These are phyloP conservation scores for Stachybotrys chartarum DNA, from an alignment of 2,329 filamentous ascomycete species.

Conservation along the genomic window DNA sequence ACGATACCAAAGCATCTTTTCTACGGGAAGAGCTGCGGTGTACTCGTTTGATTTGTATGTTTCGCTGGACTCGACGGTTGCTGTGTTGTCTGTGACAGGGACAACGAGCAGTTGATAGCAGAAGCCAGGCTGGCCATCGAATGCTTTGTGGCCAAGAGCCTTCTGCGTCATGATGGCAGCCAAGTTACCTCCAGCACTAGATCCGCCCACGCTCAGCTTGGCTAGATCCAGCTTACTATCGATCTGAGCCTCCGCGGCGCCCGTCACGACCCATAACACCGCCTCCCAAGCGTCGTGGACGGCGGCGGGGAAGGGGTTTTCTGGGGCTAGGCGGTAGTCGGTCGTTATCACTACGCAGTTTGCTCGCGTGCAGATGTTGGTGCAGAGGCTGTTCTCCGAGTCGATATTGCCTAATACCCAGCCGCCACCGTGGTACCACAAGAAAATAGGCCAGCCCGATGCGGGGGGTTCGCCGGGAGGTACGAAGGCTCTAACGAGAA, in stretches of 20 bases:
- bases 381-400: constrained; percentile 40
- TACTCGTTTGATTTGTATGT: constrained; percentile 3
- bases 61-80: neutral
- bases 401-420: constrained; percentile 43
- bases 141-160: constrained; percentile 1
- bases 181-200: constrained; percentile 13
- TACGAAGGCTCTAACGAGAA: constrained; percentile 34
- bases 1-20: constrained; percentile 9
- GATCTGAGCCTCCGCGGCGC: neutral
- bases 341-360: constrained; percentile 5
- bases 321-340: constrained; percentile 33
- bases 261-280: constrained; percentile 33
- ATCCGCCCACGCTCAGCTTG: constrained; percentile 40
- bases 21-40: constrained; percentile 4
- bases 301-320: constrained; percentile 42
- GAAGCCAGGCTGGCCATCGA: neutral
- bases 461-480: constrained; percentile 27
- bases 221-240: constrained; percentile 23
- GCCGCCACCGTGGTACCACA: constrained; percentile 44
- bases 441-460: constrained; percentile 38
- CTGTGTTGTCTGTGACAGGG: constrained; percentile 8
- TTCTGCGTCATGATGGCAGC: constrained; percentile 8
- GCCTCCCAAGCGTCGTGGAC: constrained; percentile 46
- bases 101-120: constrained; percentile 3
- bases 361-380: constrained; percentile 29